phyloP scores from a whole-genome alignment of 2,329 filamentous ascomycete genomes.

The Ophiostoma sp. region DNA sequence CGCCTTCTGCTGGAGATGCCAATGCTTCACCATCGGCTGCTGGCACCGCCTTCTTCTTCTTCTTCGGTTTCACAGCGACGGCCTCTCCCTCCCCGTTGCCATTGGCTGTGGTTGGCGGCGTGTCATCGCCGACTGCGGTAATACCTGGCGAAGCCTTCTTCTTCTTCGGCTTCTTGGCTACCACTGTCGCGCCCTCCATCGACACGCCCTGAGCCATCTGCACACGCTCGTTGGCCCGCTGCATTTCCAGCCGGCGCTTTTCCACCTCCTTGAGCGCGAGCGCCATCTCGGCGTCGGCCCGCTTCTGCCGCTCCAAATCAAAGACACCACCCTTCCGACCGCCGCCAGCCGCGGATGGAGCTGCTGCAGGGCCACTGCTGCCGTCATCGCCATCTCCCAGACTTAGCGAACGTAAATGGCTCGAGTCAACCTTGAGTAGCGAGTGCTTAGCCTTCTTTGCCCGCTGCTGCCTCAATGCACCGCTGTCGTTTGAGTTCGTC shows the following conservation, averaged over 20 bases:
- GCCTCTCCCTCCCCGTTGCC: constrained; percentile 45
- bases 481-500: constrained; percentile 40
- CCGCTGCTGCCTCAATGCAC: constrained; percentile 37
- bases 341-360: constrained; percentile 24
- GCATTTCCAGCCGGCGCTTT: constrained; percentile 80
- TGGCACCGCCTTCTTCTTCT: constrained; percentile 32
- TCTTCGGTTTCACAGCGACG: constrained; percentile 33
- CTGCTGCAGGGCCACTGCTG: constrained; percentile 28
- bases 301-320: constrained; percentile 61
- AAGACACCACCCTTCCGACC: constrained; percentile 31
- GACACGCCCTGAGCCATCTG: constrained; percentile 64
- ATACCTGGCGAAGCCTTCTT: constrained; percentile 56
- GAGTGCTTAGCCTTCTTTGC: constrained; percentile 47
- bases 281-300: constrained; percentile 83
- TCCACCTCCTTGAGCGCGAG: constrained; percentile 86
- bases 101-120: constrained; percentile 45
- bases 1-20: constrained; percentile 10
- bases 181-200: constrained; percentile 59
- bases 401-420: constrained; percentile 66
- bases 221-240: constrained; percentile 69
- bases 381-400: constrained; percentile 49
- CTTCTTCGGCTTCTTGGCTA: constrained; percentile 61
- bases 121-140: constrained; percentile 50
- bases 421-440: constrained; percentile 81
- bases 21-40: constrained; percentile 21